A percentile compares a stretch with the other conserved stretches of the same genome.
These are phyloP conservation scores for Castanea mollissima DNA, from an alignment of 306 rosid species.

Conservation along the genomic window DNA sequence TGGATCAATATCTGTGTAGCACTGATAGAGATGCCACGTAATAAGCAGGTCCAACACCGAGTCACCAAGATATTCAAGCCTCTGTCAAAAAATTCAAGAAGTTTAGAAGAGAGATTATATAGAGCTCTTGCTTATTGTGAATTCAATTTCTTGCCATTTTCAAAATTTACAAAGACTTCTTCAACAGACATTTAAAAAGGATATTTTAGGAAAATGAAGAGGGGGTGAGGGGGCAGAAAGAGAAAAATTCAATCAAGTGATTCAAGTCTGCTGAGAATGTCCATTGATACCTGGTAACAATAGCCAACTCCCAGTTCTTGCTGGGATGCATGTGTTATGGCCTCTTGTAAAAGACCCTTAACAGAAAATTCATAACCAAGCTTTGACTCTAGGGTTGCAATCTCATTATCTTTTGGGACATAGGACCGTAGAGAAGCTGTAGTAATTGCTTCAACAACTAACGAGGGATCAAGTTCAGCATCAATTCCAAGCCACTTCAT, in stretches of 20 bases:
- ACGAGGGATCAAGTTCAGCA: constrained; percentile 61
- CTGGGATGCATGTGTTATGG: constrained; percentile 71
- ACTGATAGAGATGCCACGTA: constrained; percentile 76
- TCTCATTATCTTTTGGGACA: constrained; percentile 53
- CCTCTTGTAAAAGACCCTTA: constrained; percentile 83
- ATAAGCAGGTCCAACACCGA: constrained; percentile 88
- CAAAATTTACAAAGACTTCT: not conserved
- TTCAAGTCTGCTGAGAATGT: not conserved
- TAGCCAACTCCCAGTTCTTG: constrained; percentile 56
- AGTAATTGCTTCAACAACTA: constrained; percentile 64
- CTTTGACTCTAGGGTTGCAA: constrained; percentile 64
- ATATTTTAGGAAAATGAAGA: not conserved
- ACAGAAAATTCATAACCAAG: constrained; percentile 65
- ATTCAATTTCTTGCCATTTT: constrained; percentile 4
- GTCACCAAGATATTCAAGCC: constrained; percentile 96
- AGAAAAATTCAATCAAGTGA: constrained; percentile 3
- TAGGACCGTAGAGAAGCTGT: constrained; percentile 57
- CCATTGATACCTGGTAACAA: constrained; percentile 68
- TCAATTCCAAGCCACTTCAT: constrained; percentile 86
- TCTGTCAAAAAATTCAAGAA: constrained; percentile 51
- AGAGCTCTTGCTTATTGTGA: constrained; percentile 20
- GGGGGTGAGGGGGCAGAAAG: not conserved
- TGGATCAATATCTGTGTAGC: constrained; percentile 62
- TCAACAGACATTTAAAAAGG: not conserved
- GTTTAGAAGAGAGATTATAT: constrained; percentile 9